phyloP scores from a whole-genome alignment of 2,329 filamentous ascomycete genomes.

The Aspergillus felis region DNA sequence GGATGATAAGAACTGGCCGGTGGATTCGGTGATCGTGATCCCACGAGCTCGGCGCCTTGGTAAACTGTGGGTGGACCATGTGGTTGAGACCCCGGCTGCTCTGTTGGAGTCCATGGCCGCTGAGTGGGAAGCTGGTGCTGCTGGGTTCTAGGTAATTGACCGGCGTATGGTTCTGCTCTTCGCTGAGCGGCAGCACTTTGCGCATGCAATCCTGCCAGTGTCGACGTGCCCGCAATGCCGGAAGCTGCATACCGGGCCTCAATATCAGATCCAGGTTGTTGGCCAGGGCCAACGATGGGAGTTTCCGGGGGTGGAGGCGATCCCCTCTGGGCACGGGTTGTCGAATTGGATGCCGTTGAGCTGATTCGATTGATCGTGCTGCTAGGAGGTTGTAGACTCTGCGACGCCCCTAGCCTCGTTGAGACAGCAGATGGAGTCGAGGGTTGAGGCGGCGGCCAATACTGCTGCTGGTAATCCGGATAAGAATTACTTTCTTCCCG shows the following conservation, averaged over 20 bases:
- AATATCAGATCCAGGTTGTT: constrained; percentile 72
- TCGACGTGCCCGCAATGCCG: constrained; percentile 81
- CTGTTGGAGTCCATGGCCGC: constrained; percentile 92
- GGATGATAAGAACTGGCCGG: constrained; percentile 35
- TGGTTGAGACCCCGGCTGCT: constrained; percentile 77
- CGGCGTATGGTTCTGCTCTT: constrained; percentile 72
- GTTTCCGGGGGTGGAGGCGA: constrained; percentile 95
- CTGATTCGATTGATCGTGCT: constrained; percentile 58
- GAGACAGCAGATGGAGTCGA: constrained; percentile 19
- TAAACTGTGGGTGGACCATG: constrained; percentile 90
- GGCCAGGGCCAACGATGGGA: constrained; percentile 69
- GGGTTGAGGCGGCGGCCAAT: constrained; percentile 54
- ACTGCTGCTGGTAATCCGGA: constrained; percentile 57
- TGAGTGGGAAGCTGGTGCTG: constrained; percentile 35
- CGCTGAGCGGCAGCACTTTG: constrained; percentile 80
- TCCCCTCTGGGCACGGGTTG: constrained; percentile 83
- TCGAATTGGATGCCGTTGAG: constrained; percentile 89
- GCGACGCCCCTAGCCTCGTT: constrained; percentile 19
- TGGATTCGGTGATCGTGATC: constrained; percentile 41
- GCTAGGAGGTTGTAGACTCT: constrained; percentile 48
- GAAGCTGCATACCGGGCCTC: constrained; percentile 88
- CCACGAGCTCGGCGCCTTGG: constrained; percentile 73
- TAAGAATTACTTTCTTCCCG: constrained; percentile 40
- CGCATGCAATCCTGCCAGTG: constrained; percentile 68
- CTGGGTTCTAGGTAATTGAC: constrained; percentile 39